Evolutionary conservation across 805 yeast species (phyloP).

Genomic region (Starmerella sirachaensis): DNA sequence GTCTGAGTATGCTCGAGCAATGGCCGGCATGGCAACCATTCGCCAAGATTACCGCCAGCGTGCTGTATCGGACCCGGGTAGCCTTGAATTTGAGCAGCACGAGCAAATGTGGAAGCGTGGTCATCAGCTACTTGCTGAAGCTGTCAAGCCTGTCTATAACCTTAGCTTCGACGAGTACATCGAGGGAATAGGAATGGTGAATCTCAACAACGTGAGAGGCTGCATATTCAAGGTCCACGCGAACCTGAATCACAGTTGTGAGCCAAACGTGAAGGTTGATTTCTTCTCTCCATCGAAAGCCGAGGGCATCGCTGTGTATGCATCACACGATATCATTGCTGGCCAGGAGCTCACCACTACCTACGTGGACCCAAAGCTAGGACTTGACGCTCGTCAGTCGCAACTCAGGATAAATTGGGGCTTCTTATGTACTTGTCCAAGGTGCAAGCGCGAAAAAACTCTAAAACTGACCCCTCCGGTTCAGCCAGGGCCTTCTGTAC

Average conservation of each 20-base stretch:
- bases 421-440: conserved; percentile 53
- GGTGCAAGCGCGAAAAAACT: conserved; percentile 40
- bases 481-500: conserved; percentile 8
- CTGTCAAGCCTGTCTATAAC: conserved; percentile 31
- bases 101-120: conserved; percentile 46
- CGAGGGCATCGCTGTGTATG: conserved; percentile 48
- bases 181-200: conserved; percentile 55
- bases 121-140: conserved; percentile 36
- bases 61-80: conserved; percentile 34
- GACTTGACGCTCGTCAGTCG: conserved; percentile 50
- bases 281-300: conserved; percentile 31
- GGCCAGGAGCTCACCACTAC: conserved; percentile 61
- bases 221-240: conserved; percentile 51
- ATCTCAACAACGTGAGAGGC: conserved; percentile 60
- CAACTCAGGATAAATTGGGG: conserved; percentile 69
- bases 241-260: conserved; percentile 66
- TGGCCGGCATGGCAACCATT: conserved; percentile 54
- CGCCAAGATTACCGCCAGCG: conserved; percentile 53
- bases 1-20: conserved; percentile 30
- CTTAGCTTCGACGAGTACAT: conserved; percentile 44
- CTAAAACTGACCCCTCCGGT: conserved; percentile 2
- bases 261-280: conserved; percentile 49
- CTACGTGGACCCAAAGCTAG: conserved; percentile 57
- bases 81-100: conserved; percentile 32
- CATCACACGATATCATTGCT: conserved; percentile 43